phyloP scores from a whole-genome alignment of 441 rosid genomes.

The Syzygium malaccense region DNA sequence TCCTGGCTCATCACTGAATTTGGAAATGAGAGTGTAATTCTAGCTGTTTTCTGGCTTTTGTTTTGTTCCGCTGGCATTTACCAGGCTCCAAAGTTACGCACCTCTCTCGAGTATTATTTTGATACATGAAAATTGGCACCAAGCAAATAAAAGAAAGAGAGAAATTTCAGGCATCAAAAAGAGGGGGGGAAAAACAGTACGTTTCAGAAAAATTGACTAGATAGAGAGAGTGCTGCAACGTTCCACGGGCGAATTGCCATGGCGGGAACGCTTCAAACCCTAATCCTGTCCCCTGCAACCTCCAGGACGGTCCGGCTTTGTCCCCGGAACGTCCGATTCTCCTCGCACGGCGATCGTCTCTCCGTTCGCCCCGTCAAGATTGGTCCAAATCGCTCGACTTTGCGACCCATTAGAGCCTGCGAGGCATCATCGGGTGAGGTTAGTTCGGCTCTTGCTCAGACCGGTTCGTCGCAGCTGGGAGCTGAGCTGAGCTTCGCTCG shows the following conservation, averaged over 20 bases:
- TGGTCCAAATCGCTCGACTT: slow-evolving; percentile 12
- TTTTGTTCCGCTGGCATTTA: too few species aligned
- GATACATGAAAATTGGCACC: too few species aligned
- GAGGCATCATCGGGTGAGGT: slow-evolving; percentile 34
- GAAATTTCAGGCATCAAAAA: not conserved
- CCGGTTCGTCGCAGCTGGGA: not conserved
- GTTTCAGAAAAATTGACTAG: not conserved
- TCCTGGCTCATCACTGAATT: too few species aligned
- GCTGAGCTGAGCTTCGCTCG: not conserved
- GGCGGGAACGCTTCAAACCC: slow-evolving; percentile 23
- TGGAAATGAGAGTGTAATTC: accelerated
- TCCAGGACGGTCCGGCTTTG: slow-evolving; percentile 7
- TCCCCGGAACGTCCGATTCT: slow-evolving; percentile 13
- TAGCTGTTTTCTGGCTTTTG: too few species aligned
- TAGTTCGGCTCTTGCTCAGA: not conserved
- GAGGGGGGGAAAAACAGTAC: not conserved
- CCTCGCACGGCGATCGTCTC: slow-evolving; percentile 4
- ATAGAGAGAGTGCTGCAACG: not conserved
- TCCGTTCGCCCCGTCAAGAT: slow-evolving; percentile 13
- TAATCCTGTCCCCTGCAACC: slow-evolving; percentile 14
- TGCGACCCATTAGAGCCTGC: slow-evolving; percentile 33
- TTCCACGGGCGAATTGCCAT: not conserved
- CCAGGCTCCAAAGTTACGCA: too few species aligned
- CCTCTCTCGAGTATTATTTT: too few species aligned
- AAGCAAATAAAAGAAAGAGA: too few species aligned